phyloP scores from a whole-genome alignment of 441 rosid species.

The Aquilaria agallochum region DNA sequence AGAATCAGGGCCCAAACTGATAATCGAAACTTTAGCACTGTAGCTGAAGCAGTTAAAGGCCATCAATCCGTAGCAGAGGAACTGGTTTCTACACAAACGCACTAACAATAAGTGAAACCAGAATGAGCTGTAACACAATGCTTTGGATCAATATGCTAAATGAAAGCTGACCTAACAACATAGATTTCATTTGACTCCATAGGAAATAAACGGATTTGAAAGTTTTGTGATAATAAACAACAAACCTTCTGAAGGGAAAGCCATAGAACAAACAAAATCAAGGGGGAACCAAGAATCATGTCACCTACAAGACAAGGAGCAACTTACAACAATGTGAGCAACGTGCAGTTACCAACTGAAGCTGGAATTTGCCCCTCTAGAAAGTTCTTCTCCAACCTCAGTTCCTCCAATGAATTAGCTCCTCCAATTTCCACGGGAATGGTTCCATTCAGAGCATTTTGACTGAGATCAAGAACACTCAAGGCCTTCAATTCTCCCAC shows the following conservation, averaged over 20 bases:
- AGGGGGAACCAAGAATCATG: slow-evolving; percentile 1
- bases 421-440: slow-evolving; percentile 54
- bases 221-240: too few species aligned
- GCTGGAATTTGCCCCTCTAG: slow-evolving; percentile 49
- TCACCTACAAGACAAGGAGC: slow-evolving; percentile 13
- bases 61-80: too few species aligned
- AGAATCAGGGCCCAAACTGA: slow-evolving; percentile 17
- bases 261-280: neutral
- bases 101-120: too few species aligned
- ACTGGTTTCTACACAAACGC: too few species aligned
- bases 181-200: too few species aligned
- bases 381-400: slow-evolving; percentile 44
- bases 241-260: too few species aligned
- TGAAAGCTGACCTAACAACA: too few species aligned
- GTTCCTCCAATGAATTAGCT: slow-evolving; percentile 46
- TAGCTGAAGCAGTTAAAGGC: too few species aligned
- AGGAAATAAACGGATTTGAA: too few species aligned
- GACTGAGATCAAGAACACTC: slow-evolving; percentile 52
- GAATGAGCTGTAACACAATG: too few species aligned
- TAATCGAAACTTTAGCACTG: neutral
- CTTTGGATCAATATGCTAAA: too few species aligned
- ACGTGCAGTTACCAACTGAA: slow-evolving; percentile 47
- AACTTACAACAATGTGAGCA: slow-evolving; percentile 53
- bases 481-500: slow-evolving; percentile 44
- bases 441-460: slow-evolving; percentile 45